Conservation (phyloP, 257 asterid genomes). For the Nyctanthes arbortristis region DNA sequence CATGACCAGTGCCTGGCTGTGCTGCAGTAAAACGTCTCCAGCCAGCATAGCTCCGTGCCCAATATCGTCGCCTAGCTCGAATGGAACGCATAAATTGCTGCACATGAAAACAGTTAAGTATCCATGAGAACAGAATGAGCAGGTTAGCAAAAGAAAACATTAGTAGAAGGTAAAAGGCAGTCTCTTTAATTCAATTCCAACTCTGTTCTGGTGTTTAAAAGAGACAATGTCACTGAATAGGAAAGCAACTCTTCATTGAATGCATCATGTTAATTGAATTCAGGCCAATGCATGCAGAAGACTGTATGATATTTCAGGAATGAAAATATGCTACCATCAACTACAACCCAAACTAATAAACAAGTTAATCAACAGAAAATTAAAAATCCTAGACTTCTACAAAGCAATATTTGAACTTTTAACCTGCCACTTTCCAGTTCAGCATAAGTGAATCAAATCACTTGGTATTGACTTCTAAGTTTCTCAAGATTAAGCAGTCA, state of each 20-base stretch:
- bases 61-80: conserved; percentile 80
- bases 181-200: background rate
- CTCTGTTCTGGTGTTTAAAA: background rate
- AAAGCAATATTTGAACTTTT: no score
- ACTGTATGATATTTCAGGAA: background rate
- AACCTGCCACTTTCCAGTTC: no score
- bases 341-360: background rate
- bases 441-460: background rate
- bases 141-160: conserved; percentile 5
- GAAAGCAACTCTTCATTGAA: background rate
- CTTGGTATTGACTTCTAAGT: background rate
- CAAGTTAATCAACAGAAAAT: no score
- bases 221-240: background rate
- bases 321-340: background rate
- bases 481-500: background rate
- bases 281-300: background rate
- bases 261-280: background rate
- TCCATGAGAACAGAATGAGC: conserved; percentile 16
- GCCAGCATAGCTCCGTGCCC: conserved; percentile 99
- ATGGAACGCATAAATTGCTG: conserved; percentile 80
- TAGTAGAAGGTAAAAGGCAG: background rate
- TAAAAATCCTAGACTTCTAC: no score
- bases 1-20: conserved; percentile 86
- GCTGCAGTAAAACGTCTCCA: conserved; percentile 93
- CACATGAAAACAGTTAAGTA: conserved; percentile 13